phyloP scores from a whole-genome alignment of 2,329 filamentous ascomycete species.

The Pseudocercospora cruenta region DNA sequence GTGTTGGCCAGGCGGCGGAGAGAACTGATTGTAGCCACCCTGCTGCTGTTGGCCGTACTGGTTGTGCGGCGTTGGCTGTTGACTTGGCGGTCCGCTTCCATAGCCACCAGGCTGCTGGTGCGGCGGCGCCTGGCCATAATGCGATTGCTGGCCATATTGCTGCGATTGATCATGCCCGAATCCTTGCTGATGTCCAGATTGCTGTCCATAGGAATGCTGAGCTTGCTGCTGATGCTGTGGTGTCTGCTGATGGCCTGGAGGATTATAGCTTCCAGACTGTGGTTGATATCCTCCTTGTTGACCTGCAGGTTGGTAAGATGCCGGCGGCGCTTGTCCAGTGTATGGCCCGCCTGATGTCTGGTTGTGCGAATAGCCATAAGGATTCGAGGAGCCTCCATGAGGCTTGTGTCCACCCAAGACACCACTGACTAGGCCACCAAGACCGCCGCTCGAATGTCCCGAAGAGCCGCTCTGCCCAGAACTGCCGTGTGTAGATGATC shows the following conservation, averaged over 20 bases:
- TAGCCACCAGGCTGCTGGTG: constrained; percentile 19
- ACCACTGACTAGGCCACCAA: constrained; percentile 35
- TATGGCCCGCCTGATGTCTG: constrained; percentile 39
- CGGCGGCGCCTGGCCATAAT: constrained; percentile 24
- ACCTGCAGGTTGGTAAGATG: constrained; percentile 39
- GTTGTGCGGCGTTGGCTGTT: constrained; percentile 25
- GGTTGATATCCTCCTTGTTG: constrained; percentile 29
- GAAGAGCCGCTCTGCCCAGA: constrained; percentile 26
- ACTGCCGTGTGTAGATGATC: constrained; percentile 25
- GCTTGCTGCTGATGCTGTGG: constrained; percentile 23
- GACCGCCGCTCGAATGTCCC: constrained; percentile 28
- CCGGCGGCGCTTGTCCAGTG: constrained; percentile 41
- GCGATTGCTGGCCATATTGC: constrained; percentile 29
- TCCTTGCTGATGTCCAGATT: constrained; percentile 23
- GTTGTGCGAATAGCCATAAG: constrained; percentile 44
- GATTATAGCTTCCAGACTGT: constrained; percentile 28
- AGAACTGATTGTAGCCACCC: constrained; percentile 16
- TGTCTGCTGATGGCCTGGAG: constrained; percentile 26
- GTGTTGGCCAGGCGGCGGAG: constrained; percentile 18
- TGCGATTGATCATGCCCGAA: constrained; percentile 31
- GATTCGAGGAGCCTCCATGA: constrained; percentile 31
- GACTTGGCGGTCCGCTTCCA: constrained; percentile 20
- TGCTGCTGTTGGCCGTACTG: constrained; percentile 24
- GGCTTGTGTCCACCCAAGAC: constrained; percentile 39
- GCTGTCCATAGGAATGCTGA: constrained; percentile 10